Percentiles rank a stretch among this genome's conserved stretches.
These are phyloP conservation scores for Eucalyptus leucophloia DNA, from an alignment of 345 rosid species.

Conservation along the genomic window DNA sequence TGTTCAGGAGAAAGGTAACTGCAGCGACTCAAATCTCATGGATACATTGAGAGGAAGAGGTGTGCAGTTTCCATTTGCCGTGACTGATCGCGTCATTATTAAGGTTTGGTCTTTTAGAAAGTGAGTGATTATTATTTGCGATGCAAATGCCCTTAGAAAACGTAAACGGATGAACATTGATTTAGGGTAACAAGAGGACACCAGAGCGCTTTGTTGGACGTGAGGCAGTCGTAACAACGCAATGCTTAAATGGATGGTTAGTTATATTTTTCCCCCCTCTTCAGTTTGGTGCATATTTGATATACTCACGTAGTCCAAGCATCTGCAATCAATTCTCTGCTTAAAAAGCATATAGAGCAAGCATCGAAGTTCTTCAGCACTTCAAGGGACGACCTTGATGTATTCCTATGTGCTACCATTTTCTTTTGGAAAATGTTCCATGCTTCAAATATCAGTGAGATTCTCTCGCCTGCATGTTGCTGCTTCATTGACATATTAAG, in stretches of 20 bases:
- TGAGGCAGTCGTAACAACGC: conserved; percentile 82
- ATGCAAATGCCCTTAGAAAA: background rate
- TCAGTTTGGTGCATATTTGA: background rate
- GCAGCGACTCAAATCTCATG: conserved; percentile 26
- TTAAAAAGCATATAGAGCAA: background rate
- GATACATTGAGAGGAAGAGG: conserved; percentile 57
- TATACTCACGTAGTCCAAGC: background rate
- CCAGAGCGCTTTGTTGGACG: conserved; percentile 93
- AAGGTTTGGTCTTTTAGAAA: conserved; percentile 33
- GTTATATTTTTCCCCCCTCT: background rate
- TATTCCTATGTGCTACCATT: background rate
- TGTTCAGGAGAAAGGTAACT: conserved; percentile 60
- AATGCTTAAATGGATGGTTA: conserved; percentile 95
- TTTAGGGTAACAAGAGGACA: conserved; percentile 92
- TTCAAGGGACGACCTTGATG: background rate
- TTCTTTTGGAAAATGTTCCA: background rate
- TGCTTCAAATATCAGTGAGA: background rate
- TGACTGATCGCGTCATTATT: conserved; percentile 78
- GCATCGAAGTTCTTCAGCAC: background rate
- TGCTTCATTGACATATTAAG: background rate
- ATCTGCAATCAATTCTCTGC: background rate
- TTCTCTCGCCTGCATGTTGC: background rate
- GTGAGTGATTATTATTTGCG: background rate
- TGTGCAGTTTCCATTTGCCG: conserved; percentile 82
- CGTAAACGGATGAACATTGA: background rate